phyloP scores from a whole-genome alignment of 176 grass and related monocot species.

The Echinochloa phyllopogon region DNA sequence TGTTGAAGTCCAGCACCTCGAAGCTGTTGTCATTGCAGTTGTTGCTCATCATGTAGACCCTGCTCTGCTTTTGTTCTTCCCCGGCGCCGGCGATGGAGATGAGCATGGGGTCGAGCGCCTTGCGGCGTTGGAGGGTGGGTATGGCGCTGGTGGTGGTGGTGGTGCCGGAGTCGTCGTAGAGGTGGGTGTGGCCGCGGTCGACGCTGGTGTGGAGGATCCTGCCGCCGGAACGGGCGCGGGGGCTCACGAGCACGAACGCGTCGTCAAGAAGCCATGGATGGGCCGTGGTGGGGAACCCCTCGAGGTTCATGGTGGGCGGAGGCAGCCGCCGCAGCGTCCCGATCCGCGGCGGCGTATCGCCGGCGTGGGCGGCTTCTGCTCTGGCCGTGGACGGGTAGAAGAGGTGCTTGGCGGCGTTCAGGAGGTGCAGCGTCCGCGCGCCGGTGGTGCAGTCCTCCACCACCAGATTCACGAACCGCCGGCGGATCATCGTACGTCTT shows the following conservation, averaged over 20 bases:
- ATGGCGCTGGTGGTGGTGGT: background rate
- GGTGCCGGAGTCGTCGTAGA: background rate
- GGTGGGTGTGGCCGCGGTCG: background rate
- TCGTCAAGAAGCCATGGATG: too few species aligned
- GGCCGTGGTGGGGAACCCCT: background rate
- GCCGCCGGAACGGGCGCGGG: background rate
- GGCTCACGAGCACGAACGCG: background rate
- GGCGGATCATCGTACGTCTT: too few species aligned
- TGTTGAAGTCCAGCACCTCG: background rate
- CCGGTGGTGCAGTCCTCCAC: too few species aligned
- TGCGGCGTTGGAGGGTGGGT: too few species aligned
- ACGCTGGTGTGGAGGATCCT: background rate
- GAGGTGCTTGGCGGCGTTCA: background rate
- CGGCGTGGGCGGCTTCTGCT: background rate
- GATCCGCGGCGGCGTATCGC: background rate
- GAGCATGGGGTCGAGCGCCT: too few species aligned
- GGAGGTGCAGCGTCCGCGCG: too few species aligned
- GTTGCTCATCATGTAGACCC: background rate
- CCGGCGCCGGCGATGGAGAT: background rate
- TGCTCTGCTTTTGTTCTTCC: background rate
- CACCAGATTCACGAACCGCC: background rate
- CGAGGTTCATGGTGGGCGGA: background rate
- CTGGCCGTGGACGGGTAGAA: background rate
- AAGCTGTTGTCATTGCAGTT: background rate
- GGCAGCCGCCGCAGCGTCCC: background rate